Evolutionary conservation across 179 eudicot species (phyloP), one percentile per base, ranked within the genome.

Genomic region (Actinidia chinensis): DNA sequence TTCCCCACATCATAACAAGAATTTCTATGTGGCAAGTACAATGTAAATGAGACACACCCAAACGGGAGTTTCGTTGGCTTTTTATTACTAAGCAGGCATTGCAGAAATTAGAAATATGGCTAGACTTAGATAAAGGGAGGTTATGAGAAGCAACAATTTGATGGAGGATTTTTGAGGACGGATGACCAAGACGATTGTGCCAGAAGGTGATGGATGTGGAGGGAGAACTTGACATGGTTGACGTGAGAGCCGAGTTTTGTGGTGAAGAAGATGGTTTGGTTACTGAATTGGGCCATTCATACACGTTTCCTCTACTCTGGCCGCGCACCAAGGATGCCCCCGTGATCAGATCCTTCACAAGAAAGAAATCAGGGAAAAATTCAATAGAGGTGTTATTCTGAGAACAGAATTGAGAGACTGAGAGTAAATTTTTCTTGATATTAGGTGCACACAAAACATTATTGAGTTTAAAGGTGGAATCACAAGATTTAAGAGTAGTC

Each of bases 1-100:
- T 74, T 78, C 82, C 74, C 65, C 50, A 74, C 66, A 79, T 79
- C 13, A n/a, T 68, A 68, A 43, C 54, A 28, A 80, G 43, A 1
- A 80, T 10, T 8, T 75, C 47, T 1, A 73, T 52, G 43, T 50
- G 75, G 43, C 42, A 33, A 4, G 10, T 25, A 64, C 42, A 33
- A 36, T 25, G 20, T 12, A 68, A 61, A 59, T 17, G 51, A 5
- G 66, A 72, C 9, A 66, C n/a, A 17, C n/a, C 25, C 11, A 23
- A 61, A 74, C 33, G 78, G 66, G 4, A 73, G 63, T 28, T 73
- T n/a, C n/a, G n/a, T 65, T 14, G 73, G 78, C 23, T 64, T 73
- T 79, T 73, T 79, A 20, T 50, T 52, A 22, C 66, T 52, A 40
- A 17, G 67, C 82, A 79, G 0, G 73, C 51, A 11, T 65, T 60